Evolutionary conservation across 2,329 filamentous ascomycete species (phyloP).

Genomic region (Diaporthe velutina): DNA sequence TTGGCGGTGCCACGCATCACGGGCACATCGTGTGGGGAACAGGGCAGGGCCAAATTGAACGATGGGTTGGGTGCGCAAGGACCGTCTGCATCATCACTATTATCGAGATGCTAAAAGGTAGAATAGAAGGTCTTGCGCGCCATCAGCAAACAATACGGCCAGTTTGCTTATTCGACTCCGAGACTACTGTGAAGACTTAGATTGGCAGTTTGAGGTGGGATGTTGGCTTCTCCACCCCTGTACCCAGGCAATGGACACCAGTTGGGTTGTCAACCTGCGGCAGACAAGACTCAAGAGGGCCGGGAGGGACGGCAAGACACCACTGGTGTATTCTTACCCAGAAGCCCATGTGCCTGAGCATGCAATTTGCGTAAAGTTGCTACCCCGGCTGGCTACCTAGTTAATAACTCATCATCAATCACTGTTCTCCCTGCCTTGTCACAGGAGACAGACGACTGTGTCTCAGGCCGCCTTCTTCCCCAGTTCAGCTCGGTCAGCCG

Average conservation of each 20-base stretch:
- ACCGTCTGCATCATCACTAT: background rate
- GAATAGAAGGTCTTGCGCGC: background rate
- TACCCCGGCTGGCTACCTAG: slow-evolving; percentile 15
- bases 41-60: background rate
- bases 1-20: background rate
- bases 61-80: slow-evolving; percentile 1
- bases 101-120: slow-evolving; percentile 9
- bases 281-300: slow-evolving; percentile 11
- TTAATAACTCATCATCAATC: slow-evolving; percentile 22
- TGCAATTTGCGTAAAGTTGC: slow-evolving; percentile 19
- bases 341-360: background rate
- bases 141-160: slow-evolving; percentile 10
- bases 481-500: slow-evolving; percentile 6
- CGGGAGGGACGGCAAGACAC: background rate
- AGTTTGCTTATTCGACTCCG: slow-evolving; percentile 2
- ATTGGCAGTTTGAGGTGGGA: slow-evolving; percentile 26
- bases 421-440: background rate
- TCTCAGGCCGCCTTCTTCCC: background rate
- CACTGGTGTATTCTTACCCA: background rate
- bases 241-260: slow-evolving; percentile 17
- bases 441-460: slow-evolving; percentile 2
- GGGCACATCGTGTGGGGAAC: background rate
- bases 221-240: slow-evolving; percentile 10
- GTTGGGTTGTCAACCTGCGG: slow-evolving; percentile 8
- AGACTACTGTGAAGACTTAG: slow-evolving; percentile 5